A percentile compares a stretch with the other conserved stretches of the same genome.
Evolutionary conservation across 306 rosid genomes (phyloP).

Genomic region (Hippophae gyantsensis): DNA sequence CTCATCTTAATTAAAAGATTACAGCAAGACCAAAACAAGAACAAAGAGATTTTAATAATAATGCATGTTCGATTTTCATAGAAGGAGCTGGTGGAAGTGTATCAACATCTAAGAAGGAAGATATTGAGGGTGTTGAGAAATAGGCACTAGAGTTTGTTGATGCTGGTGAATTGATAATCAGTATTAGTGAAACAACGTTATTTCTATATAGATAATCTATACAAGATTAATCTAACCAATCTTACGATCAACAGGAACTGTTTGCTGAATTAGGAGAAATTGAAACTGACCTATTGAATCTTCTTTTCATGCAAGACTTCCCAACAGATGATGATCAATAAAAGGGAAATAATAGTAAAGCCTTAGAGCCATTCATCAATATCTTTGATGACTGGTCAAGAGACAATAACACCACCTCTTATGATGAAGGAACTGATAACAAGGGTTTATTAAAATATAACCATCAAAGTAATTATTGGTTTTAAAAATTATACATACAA

Average conservation of each 20-base stretch:
- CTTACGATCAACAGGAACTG: constrained; percentile 34
- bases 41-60: constrained; percentile 19
- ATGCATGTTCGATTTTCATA: constrained; percentile 18
- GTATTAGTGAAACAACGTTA: not conserved
- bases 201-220: constrained; percentile 39
- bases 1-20: constrained; percentile 17
- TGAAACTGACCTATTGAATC: constrained; percentile 51
- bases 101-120: constrained; percentile 36
- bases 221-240: constrained; percentile 16
- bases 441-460: constrained; percentile 32
- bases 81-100: constrained; percentile 21
- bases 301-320: constrained; percentile 49
- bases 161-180: constrained; percentile 31
- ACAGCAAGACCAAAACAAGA: constrained; percentile 38
- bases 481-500: not conserved
- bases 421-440: constrained; percentile 21
- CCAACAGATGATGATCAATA: constrained; percentile 24
- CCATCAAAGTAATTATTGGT: not conserved
- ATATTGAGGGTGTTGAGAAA: constrained; percentile 42
- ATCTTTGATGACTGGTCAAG: constrained; percentile 65
- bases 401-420: constrained; percentile 16
- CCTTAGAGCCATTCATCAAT: constrained; percentile 51
- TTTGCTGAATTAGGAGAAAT: constrained; percentile 70
- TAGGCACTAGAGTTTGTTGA: constrained; percentile 31
- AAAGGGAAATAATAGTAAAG: constrained; percentile 14